phyloP scores from a whole-genome alignment of 495 filamentous ascomycete genomes.

The Rhypophila decipiens region DNA sequence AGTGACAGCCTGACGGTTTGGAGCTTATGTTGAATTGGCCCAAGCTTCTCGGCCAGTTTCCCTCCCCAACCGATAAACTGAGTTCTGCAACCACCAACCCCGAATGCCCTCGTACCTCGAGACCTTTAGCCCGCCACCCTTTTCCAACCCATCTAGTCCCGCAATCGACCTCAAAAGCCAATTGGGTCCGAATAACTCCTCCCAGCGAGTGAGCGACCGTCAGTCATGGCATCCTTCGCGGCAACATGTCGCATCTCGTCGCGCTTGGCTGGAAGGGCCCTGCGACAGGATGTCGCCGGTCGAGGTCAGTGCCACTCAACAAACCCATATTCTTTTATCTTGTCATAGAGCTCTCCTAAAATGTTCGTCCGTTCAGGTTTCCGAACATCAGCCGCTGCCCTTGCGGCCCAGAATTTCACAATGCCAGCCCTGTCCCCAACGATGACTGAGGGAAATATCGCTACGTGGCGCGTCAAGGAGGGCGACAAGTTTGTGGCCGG shows the following conservation, averaged over 20 bases:
- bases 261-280: constrained; percentile 39
- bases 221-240: constrained; percentile 47
- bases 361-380: no score
- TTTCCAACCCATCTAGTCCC: background rate
- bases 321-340: background rate
- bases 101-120: background rate
- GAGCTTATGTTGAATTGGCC: no score
- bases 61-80: no score
- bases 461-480: constrained; percentile 71
- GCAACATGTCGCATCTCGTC: constrained; percentile 43
- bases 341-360: background rate
- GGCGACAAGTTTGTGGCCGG: constrained; percentile 69
- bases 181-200: constrained; percentile 7
- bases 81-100: no score
- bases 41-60: no score
- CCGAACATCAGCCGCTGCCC: constrained; percentile 46
- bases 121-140: background rate
- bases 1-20: no score
- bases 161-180: no score
- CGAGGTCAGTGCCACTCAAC: constrained; percentile 35
- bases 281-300: constrained; percentile 42
- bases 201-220: constrained; percentile 8
- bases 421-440: constrained; percentile 85
- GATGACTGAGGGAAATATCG: constrained; percentile 82
- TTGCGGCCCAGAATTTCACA: constrained; percentile 70